Base-by-base conservation (phyloP, 1,139 yeast species). In the Lodderomyces pseudojiufengensis region DNA sequence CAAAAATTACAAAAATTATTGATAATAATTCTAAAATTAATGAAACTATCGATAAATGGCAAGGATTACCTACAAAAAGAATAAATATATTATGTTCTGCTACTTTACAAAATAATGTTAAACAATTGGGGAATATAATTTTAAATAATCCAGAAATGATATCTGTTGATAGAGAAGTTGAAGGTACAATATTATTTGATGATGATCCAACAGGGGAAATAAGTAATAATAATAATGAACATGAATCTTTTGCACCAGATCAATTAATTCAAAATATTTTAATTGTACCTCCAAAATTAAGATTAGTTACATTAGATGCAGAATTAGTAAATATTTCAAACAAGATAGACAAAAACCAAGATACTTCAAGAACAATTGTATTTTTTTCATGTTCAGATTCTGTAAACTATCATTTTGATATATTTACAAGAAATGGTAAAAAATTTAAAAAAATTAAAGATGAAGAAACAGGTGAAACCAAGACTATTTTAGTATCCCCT, bases 301-400 rank as follows among this genome's bases (percentile, higher is more conserved):
- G 98, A 44, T 67, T 88, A 22, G 97, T 92, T 1, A 75, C 96
- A 0, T 61, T 92, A 29, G 80, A 85, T 13, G 88, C 85, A 1
- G 55, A 71, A 5, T 63, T 92, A 41, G 76, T 74, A 51, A 65
- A 70, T 21, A 58, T 79, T 9, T 66, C 76, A 2, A 32, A 23
- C 5, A 23, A 32, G 13, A 32, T 32, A 12, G 29, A 22, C 6
- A 15, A 26, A 12, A 49, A 48, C 10, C 13, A 27, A 15, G 46
- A 50, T 11, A 31, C 45, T 5, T 55, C 59, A 2, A 76, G 87
- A 50, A 78, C 92, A 1, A 82, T 92, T 55, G 90, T 94, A 1
- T 92, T 92, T 57, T 75, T 88, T 47, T 84, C 96, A 7, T 92
- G 98, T 62, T 80, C 97, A 0, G 97, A 92, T 54, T 84, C 96